phyloP scores from a whole-genome alignment of 2,329 filamentous ascomycete genomes.

The Sporothrix brunneoviolacea region DNA sequence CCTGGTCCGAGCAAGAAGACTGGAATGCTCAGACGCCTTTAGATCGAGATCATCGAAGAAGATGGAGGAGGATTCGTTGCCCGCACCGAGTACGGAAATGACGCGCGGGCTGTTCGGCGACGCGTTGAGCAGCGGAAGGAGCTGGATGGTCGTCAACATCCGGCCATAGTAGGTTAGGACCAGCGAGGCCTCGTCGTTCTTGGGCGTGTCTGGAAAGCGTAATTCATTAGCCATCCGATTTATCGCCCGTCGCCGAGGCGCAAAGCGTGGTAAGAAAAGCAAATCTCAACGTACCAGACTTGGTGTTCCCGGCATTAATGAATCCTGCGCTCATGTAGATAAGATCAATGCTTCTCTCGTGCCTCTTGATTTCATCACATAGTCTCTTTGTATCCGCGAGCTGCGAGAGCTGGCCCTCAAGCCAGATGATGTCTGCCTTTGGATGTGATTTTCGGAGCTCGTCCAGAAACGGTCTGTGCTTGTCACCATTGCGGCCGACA shows the following conservation, averaged over 20 bases:
- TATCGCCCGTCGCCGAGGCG: too few relatives aligned
- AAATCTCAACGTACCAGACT: too few relatives aligned
- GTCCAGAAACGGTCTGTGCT: slow-evolving; percentile 2
- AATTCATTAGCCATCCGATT: too few relatives aligned
- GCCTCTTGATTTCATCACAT: background rate
- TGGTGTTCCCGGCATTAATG: background rate
- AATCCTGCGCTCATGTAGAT: slow-evolving; percentile 8
- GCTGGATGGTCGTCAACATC: background rate
- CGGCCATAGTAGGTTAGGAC: slow-evolving; percentile 7
- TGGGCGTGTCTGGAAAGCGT: background rate
- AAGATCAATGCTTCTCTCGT: slow-evolving; percentile 1
- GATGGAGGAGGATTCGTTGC: background rate
- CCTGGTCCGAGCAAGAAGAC: background rate
- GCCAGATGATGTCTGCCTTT: slow-evolving; percentile 3
- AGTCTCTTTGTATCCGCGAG: background rate
- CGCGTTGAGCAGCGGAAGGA: slow-evolving; percentile 2
- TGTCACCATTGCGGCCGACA: slow-evolving; percentile 5
- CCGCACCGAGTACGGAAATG: slow-evolving; percentile 1
- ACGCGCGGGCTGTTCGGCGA: slow-evolving; percentile 5
- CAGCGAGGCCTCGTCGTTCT: background rate
- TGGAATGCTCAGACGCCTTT: background rate
- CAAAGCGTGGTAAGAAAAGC: too few relatives aligned
- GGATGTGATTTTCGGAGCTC: background rate
- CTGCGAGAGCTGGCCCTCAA: slow-evolving; percentile 3
- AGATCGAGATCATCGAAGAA: slow-evolving; percentile 8